These are phyloP conservation scores for Amesomyces nigricolor DNA, from an alignment of 2,329 filamentous ascomycete genomes.

Conservation along the genomic window DNA sequence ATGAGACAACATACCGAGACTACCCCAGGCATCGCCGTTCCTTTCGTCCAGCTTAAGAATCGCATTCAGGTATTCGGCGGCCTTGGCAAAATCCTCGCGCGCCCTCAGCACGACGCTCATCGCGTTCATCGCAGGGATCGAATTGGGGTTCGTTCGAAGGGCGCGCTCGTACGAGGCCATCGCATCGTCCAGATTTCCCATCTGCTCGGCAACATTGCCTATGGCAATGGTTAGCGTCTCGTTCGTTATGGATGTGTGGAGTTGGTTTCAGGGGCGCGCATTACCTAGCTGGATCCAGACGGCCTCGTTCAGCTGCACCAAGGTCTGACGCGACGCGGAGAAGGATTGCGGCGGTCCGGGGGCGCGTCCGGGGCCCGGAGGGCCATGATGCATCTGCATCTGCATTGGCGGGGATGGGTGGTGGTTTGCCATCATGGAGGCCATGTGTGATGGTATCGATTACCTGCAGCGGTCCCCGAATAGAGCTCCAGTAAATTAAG, in stretches of 20 bases:
- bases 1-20: slow-evolving; percentile 59
- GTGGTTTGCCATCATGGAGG: slow-evolving; percentile 61
- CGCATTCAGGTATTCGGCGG: slow-evolving; percentile 85
- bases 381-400: slow-evolving; percentile 60
- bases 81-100: slow-evolving; percentile 88
- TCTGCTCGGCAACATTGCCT: slow-evolving; percentile 82
- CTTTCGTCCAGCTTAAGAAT: slow-evolving; percentile 84
- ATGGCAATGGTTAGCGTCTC: slow-evolving; percentile 28
- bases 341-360: slow-evolving; percentile 51
- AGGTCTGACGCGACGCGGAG: slow-evolving; percentile 62
- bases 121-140: slow-evolving; percentile 85
- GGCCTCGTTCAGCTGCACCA: slow-evolving; percentile 69
- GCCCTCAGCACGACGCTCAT: slow-evolving; percentile 88
- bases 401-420: slow-evolving; percentile 75
- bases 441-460: background rate
- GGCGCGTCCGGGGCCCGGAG: slow-evolving; percentile 58
- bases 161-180: slow-evolving; percentile 88
- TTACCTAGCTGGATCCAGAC: slow-evolving; percentile 92
- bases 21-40: slow-evolving; percentile 96
- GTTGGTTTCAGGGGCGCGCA: slow-evolving; percentile 29
- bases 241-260: slow-evolving; percentile 4
- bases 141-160: slow-evolving; percentile 79
- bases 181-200: slow-evolving; percentile 84
- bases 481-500: too few species aligned
- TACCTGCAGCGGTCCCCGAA: too few species aligned